These are phyloP conservation scores for Murraya koenigii DNA, from an alignment of 345 rosid genomes.

Conservation along the genomic window DNA sequence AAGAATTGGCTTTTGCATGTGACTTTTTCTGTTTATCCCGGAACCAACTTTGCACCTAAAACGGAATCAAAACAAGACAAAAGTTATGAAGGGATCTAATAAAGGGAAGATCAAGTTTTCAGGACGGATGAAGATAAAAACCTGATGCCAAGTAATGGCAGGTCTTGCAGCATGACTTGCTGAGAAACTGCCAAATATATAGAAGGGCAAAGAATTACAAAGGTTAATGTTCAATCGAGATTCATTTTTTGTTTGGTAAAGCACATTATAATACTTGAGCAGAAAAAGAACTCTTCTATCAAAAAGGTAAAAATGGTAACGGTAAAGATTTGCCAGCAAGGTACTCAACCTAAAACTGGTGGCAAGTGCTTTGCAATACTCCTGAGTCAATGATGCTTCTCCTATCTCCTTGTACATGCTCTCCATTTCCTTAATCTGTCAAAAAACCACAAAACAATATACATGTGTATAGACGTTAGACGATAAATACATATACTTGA, in stretches of 20 bases:
- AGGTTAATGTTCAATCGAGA: not conserved
- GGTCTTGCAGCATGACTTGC: slow-evolving; percentile 51
- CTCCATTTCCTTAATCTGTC: slow-evolving; percentile 73
- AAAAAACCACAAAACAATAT: not conserved
- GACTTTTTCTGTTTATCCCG: slow-evolving; percentile 38
- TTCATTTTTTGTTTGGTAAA: not conserved
- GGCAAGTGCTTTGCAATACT: slow-evolving; percentile 65
- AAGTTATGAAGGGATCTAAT: not conserved
- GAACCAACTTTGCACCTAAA: slow-evolving; percentile 72
- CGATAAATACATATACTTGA: not conserved
- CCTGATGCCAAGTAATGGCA: slow-evolving; percentile 67
- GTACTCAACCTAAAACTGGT: slow-evolving; percentile 50
- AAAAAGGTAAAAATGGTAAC: not conserved
- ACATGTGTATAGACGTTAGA: not conserved
- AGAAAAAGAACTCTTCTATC: not conserved
- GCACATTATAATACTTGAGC: not conserved
- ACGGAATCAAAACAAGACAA: slow-evolving; percentile 14
- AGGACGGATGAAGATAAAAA: slow-evolving; percentile 17
- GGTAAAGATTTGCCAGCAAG: not conserved
- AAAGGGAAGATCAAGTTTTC: not conserved
- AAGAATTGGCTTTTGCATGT: slow-evolving; percentile 17
- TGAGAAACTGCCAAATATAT: slow-evolving; percentile 45
- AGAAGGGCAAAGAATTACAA: slow-evolving; percentile 10
- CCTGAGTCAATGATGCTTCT: slow-evolving; percentile 43
- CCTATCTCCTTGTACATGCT: slow-evolving; percentile 61